Evolutionary conservation across 768 basidiomycete species (phyloP).

Genomic region (Suillus spraguei): DNA sequence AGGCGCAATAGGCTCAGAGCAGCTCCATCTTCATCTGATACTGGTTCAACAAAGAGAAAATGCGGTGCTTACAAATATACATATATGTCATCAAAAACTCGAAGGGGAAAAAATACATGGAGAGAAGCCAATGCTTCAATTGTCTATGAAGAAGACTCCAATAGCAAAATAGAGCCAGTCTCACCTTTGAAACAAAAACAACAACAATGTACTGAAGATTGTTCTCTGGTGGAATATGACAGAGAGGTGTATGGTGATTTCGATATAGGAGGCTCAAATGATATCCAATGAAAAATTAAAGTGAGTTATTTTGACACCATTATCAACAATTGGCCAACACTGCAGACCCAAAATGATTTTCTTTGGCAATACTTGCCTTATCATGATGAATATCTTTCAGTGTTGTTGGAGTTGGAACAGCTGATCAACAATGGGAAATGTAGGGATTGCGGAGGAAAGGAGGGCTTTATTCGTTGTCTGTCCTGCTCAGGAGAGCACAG

Average conservation of each 20-base stretch:
- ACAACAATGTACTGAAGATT: not conserved
- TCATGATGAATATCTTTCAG: not conserved
- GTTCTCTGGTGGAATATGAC: not conserved
- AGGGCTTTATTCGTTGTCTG: conserved; percentile 1
- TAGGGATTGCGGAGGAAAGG: not conserved
- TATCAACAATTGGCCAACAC: no score
- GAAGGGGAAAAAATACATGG: not conserved
- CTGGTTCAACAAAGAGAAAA: not conserved
- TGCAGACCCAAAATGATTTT: no score
- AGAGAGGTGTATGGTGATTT: not conserved
- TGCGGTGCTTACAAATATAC: not conserved
- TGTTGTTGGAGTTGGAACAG: conserved; percentile 4
- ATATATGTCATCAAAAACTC: no score
- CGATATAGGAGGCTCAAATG: not conserved
- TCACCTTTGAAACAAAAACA: not conserved
- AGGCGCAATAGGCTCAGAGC: not conserved
- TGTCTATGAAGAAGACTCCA: not conserved
- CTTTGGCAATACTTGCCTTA: no score
- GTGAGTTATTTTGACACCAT: no score
- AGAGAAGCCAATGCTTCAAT: not conserved
- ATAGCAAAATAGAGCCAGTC: not conserved
- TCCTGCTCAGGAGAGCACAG: conserved; percentile 10
- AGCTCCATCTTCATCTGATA: not conserved
- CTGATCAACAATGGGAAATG: not conserved
- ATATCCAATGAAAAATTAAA: not conserved